Base-by-base conservation (phyloP, 768 basidiomycete genomes). In the Trametes cubensis region DNA sequence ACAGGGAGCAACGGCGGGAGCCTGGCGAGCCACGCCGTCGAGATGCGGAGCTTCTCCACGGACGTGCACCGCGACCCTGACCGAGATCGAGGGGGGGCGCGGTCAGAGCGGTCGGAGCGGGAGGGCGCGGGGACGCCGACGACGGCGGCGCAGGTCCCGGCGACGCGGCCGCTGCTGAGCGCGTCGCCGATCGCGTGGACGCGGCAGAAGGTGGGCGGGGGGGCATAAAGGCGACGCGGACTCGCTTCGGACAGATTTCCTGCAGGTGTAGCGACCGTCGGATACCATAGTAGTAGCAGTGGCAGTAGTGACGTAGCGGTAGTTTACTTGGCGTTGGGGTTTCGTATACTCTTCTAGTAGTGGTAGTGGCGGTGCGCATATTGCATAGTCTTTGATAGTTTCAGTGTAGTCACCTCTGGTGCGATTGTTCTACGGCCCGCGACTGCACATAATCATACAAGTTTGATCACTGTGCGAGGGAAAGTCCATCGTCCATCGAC, bases 211-310 rank as follows among this genome's bases (percentile, higher is more conserved):
- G 39, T 41, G n/a, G 50, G 54, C n/a, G 26, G 49, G 30, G n/a
- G 47, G 25, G 57, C 61, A 64, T 28, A 63, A 58, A 54, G 66
- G 66, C 15, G 69, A 70, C 56, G 69, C 67, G 60, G 69, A 70
- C 62, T 70, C 69, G 58, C 39, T 70, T 18, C 57, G 64, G 60
- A 70, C 69, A 50, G 67, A 70, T 47, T 70, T 70, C 38, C 38
- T 70, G 58, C 69, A 70, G 63, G 69, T 70, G 13, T 70, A 47
- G 47, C 17, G 15, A 10, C 6, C 11, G 34, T 34, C 34, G 34
- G 34, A 11, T 34, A 34, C 34, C 34, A 34, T 34, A 34, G 34
- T 34, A 34, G 34, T 28, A 28, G 28, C 28, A 28, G 28, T 7
- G 28, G 28, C 28, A 28, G 28, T 28, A 28, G 28, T 28, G 28